Evolutionary conservation across 768 basidiomycete species (phyloP), one percentile per base, ranked within the genome.

Genomic region (Hydnum rufescens): DNA sequence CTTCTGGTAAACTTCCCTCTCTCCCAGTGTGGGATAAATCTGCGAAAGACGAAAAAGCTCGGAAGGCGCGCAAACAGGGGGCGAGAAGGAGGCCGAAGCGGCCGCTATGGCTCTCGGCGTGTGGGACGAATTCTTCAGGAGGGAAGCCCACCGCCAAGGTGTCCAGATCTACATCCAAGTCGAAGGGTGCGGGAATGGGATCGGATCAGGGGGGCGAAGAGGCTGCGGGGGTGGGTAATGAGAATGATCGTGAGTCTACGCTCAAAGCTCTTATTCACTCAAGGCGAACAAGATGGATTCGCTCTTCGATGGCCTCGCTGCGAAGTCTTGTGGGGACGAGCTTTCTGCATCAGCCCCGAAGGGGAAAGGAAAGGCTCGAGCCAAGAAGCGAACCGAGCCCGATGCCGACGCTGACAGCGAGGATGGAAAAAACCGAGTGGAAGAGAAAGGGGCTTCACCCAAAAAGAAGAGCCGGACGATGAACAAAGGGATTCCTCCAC

Each of bases 61-160:
- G 72, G 57, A 72, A 80, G 57, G 74, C 77, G 19, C 74, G 77
- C 1, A 70, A 78, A 55, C 81, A 79, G 63, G 89, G 92, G 64
- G 86, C 85, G 2, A n/a, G n/a, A 67, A 68, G 52, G 87, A 93
- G 59, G 90, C 90, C 3, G 90, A 69, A 64, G 70, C 74, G 19
- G 66, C 80, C 39, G 90, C 90, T 3, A 85, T 77, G 58, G 85
- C 87, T 57, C 66, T 96, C 16, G 90, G 89, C 2, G 83, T 95
- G 5, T 92, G 88, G 87, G 89, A 95, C 53, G 86, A 89, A 58
- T 89, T 89, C 59, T 88, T 84, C 60, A 84, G 82, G 3, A 76
- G 70, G 82, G 3, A 83, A 80, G 65, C 13, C 13, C 8, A 47
- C 44, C 13, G 44, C 13, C 13, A 47, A 47, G 26, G 44, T 8